Percentiles rank a stretch among this genome's conserved stretches.
phyloP scores from a whole-genome alignment of 306 rosid genomes.

The Cucurbita maxima region DNA sequence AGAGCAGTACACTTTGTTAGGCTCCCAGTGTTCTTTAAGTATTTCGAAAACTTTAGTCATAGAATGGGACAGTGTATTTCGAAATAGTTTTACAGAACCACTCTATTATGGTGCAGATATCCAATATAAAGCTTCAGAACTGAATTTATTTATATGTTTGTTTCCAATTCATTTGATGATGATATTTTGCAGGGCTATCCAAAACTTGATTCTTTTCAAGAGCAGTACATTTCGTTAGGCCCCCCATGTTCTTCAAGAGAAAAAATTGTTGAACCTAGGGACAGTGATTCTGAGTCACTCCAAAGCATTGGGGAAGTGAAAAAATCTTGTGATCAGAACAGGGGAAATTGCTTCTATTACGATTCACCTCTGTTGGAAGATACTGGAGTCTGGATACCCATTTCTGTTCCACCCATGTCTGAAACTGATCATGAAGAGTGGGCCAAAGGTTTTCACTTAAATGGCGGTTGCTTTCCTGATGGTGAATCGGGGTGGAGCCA shows the following conservation, averaged over 20 bases:
- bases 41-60: background rate
- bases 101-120: background rate
- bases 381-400: constrained; percentile 96
- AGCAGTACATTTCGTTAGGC: background rate
- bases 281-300: constrained; percentile 19
- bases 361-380: constrained; percentile 63
- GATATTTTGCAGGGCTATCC: constrained; percentile 1
- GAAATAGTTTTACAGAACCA: background rate
- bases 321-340: constrained; percentile 19
- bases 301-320: constrained; percentile 15
- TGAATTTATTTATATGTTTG: background rate
- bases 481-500: constrained; percentile 74
- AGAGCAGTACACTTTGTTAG: background rate
- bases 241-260: background rate
- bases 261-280: background rate
- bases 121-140: background rate
- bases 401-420: constrained; percentile 92
- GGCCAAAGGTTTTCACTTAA: constrained; percentile 46
- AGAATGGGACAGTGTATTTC: background rate
- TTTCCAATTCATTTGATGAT: background rate
- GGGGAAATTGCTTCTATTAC: constrained; percentile 53
- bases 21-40: background rate
- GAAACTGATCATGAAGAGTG: constrained; percentile 62
- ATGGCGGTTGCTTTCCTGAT: constrained; percentile 82
- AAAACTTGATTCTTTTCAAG: background rate